These are phyloP conservation scores for Euphorbia tirucalli DNA, from an alignment of 345 rosid species.

Conservation along the genomic window DNA sequence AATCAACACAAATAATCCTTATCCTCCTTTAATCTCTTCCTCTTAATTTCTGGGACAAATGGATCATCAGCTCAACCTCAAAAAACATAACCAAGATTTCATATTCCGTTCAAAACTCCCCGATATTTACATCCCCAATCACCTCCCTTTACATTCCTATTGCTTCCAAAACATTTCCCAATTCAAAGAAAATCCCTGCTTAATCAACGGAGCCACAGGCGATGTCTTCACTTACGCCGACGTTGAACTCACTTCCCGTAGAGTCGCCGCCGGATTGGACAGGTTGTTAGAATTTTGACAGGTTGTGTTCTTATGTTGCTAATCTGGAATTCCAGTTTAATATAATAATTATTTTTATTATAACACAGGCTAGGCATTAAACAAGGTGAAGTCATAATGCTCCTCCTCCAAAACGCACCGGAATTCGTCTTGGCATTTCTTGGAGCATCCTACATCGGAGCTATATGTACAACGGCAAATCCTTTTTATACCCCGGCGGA, in stretches of 20 bases:
- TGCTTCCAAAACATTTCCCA: slow-evolving; percentile 58
- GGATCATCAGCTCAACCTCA: too few species aligned
- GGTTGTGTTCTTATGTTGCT: too few species aligned
- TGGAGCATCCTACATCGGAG: slow-evolving; percentile 71
- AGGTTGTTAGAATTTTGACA: too few species aligned
- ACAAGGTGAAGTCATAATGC: slow-evolving; percentile 71
- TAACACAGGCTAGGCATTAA: too few species aligned
- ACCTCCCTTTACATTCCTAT: slow-evolving; percentile 59
- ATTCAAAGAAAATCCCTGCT: slow-evolving; percentile 48
- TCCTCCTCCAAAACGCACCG: slow-evolving; percentile 59
- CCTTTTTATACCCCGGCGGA: slow-evolving; percentile 79
- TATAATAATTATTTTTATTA: too few species aligned
- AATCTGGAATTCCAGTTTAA: too few species aligned
- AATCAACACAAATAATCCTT: neutral
- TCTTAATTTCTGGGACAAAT: slow-evolving; percentile 7
- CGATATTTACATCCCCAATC: slow-evolving; percentile 66
- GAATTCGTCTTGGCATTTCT: slow-evolving; percentile 77
- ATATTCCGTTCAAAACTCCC: slow-evolving; percentile 80
- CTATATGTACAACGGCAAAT: slow-evolving; percentile 68
- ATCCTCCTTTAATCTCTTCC: neutral
- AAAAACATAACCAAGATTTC: slow-evolving; percentile 30
- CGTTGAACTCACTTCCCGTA: slow-evolving; percentile 64
- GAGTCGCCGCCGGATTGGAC: slow-evolving; percentile 52
- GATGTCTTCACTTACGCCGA: slow-evolving; percentile 54
- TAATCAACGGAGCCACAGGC: slow-evolving; percentile 75